Base-by-base conservation (phyloP, 257 asterid genomes). In the Solanum rostratum region DNA sequence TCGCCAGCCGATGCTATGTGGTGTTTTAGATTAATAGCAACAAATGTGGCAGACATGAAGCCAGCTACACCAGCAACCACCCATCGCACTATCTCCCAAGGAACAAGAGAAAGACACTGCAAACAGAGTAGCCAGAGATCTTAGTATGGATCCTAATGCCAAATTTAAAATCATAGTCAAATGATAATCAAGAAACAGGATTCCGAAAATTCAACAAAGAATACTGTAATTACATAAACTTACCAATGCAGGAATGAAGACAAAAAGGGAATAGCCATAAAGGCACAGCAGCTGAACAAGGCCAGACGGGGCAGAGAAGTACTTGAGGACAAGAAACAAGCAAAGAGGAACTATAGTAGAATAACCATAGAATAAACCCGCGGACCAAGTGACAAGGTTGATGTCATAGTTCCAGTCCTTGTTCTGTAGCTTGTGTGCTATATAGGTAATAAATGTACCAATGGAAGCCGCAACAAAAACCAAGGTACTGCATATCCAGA, bases 191-290 rank as follows among this genome's bases (percentile, higher is more conserved):
- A 50, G 46, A 0, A 29, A 76, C 82, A 73, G 39, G 39, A 43
- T 73, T 73, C 39, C 39, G 13, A 73, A 73, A 45, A 41, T 22
- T 45, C 81, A 73, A 45, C 57, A 45, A 73, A 22, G 81, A 7
- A 13, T 78, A 0, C 2, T 1, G 1, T 30, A 27, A 50, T 50
- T 29, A 8, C 24, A 16, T 27, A 50, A 46, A 84, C 97, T 93
- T 92, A 96, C 99, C 98, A 96, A 71, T 53, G 99, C 98, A 52
- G 99, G 99, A 89, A 96, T 95, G 95, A 96, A 96, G 88, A 95
- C 84, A 84, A 94, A 96, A 81, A 96, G 93, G 66, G 99, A 96
- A 89, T 96, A 96, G 87, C 99, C 98, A 55, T 96, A 96, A 83
- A 96, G 97, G 84, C 99, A 96, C 55, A 96, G 91, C 87, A 96